Evolutionary conservation across 1,284 basidiomycete genomes (phyloP), one percentile per base, ranked within the genome.

Genomic region (Anthracocystis setariae): DNA sequence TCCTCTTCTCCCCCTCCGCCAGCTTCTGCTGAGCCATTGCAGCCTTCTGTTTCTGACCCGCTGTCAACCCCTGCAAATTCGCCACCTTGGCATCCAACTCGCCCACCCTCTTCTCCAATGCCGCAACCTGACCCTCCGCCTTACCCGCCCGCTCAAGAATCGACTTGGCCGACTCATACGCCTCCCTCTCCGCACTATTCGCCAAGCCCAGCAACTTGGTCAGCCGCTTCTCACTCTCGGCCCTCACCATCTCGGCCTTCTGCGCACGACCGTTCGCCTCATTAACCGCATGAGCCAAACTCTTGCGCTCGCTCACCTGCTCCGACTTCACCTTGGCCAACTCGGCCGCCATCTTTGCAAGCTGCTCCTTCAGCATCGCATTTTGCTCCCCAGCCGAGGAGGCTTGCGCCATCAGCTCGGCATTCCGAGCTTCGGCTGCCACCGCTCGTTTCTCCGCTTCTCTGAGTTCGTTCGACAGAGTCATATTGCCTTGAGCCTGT

Each of bases 31-130:
- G 72, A 13, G 47, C 52, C 27, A 63, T 56, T 3, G 77, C 78
- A 1, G 76, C 76, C 46, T 80, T 78, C 46, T 80, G 78, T 60
- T 80, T 80, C 43, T 80, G 78, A 29, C 67, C 73, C 8, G 77
- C 75, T 1, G 63, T 63, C 7, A 80, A 24, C 7, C 60, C 56
- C 23, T 76, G 76, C 50, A 80, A 53, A 27, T 73, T 78, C 46
- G 46, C 61, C 24, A 80, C 63, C 64, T 77, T 75, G 53, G 46
- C 47, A 56, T 80, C 78, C 32, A 75, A 74, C 18, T 78, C 76
- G 2, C 54, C 25, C 10, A 77, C 39, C 5, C 76, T 63, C 53
- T 77, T 78, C 33, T 77, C 68, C 13, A 80, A 56, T 17, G 68
- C 58, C 0, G 42, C 9, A 3, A 71, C 37, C 43, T 76, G 64